Evolutionary conservation across 129 eudicot species (phyloP), one percentile per base, ranked within the genome.

Genomic region (Flaveria ramosissima): DNA sequence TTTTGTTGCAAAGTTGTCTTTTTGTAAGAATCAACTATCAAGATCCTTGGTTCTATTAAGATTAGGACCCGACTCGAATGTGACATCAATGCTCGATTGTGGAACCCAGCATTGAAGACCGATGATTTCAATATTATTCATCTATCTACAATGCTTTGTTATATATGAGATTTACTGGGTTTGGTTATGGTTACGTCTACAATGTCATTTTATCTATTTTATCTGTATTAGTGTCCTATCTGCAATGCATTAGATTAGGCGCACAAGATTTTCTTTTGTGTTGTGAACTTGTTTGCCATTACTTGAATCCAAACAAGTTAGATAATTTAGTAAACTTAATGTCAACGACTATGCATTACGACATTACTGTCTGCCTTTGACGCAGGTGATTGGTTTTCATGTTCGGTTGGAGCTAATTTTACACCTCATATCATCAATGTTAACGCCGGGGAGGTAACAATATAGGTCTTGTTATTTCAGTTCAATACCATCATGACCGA

Each of bases 381-480:
- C 19, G 6, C 78, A 88, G 93, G 96, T 64, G 96, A 90, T 30
- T 88, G 86, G 92, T 78, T 88, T 59, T 84, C 89, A 46, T 81
- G 88, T 77, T 88, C 96, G 6, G 94, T 85, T 74, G 94, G 96
- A 46, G 90, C 92, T 59, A 88, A 83, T 74, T 88, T 90, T 65
- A 83, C 85, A 12, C 96, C 96, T 70, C 94, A 88, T 80, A 83
- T 91, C 21, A 84, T 92, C 74, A 88, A 85, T 14, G 97, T 92
- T 72, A 86, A 89, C 65, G 68, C 88, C 6, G 97, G 96, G 65
- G 97, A 92, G 97, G 97, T 92, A 87, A 82, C 47, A 59, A 57
- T 51, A 73, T n/a, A 2, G 36, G 6, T 55, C 77, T 72, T 32
- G 52, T 72, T 72, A 15, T 27, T 19, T 16, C 30, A 51, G 3